These are phyloP conservation scores for Nepenthes gracilis DNA, from an alignment of 148 eudicot species.

Conservation along the genomic window DNA sequence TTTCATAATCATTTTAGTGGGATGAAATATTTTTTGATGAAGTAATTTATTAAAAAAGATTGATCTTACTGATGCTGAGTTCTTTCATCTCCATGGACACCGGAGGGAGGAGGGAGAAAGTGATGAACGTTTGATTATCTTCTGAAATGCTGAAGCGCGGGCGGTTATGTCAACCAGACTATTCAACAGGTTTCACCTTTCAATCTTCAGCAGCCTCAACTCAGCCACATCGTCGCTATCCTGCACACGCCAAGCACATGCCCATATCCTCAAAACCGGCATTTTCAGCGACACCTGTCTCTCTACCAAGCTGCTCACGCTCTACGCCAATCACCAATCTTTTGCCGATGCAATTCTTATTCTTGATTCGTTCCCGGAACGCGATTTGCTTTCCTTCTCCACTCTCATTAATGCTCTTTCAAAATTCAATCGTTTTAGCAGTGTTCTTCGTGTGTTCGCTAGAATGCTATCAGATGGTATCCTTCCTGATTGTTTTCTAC, in stretches of 20 bases:
- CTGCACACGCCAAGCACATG: constrained; percentile 44
- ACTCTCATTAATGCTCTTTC: constrained; percentile 48
- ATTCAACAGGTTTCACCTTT: neutral
- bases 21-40: too few relatives aligned
- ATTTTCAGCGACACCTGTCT: constrained; percentile 15
- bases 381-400: constrained; percentile 34
- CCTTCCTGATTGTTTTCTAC: constrained; percentile 36
- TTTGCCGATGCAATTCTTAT: constrained; percentile 41
- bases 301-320: constrained; percentile 41
- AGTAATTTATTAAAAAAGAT: too few relatives aligned
- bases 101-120: too few relatives aligned
- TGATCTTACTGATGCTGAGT: too few relatives aligned
- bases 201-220: constrained; percentile 15
- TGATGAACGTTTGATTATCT: too few relatives aligned
- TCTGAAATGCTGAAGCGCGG: too few relatives aligned
- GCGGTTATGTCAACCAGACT: too few relatives aligned
- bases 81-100: too few relatives aligned
- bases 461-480: constrained; percentile 30
- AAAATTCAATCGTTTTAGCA: constrained; percentile 18
- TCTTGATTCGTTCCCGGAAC: constrained; percentile 26
- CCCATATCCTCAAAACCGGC: constrained; percentile 48
- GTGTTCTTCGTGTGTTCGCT: constrained; percentile 28
- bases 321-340: constrained; percentile 45
- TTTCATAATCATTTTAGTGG: too few relatives aligned
- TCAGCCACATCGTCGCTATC: constrained; percentile 23